These are phyloP conservation scores for Eucalyptus brandiana DNA, from an alignment of 345 rosid species.

Conservation along the genomic window DNA sequence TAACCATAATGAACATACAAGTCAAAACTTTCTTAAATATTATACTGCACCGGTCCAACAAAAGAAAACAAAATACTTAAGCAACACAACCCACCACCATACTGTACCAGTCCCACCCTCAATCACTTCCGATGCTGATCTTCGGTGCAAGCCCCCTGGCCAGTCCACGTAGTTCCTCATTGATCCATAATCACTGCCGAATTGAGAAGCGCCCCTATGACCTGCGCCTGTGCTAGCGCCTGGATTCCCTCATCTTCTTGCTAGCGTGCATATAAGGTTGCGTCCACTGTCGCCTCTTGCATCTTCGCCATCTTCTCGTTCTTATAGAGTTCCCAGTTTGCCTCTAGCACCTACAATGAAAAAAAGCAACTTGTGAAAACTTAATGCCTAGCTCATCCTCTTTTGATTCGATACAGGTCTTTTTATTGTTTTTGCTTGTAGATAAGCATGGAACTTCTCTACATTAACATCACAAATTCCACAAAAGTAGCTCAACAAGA, in stretches of 20 bases:
- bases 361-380: too few relatives aligned
- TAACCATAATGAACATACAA: background rate
- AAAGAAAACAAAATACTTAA: too few relatives aligned
- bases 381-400: background rate
- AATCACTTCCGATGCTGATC: too few relatives aligned
- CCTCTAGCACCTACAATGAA: too few relatives aligned
- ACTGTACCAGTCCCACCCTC: background rate
- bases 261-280: too few relatives aligned
- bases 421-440: too few relatives aligned
- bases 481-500: background rate
- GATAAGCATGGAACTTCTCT: background rate
- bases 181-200: slow-evolving; percentile 4
- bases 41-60: slow-evolving; percentile 12
- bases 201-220: slow-evolving; percentile 41
- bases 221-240: slow-evolving; percentile 28
- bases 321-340: too few relatives aligned
- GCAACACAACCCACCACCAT: background rate
- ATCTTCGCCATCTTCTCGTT: too few relatives aligned
- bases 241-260: too few relatives aligned
- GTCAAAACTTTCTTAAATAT: too few relatives aligned
- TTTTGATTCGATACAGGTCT: background rate
- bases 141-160: too few relatives aligned
- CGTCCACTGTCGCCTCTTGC: too few relatives aligned
- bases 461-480: background rate
- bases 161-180: slow-evolving; percentile 23